Evolutionary conservation across 106 monocot species (phyloP).

Genomic region (Dendrobium nobile): DNA sequence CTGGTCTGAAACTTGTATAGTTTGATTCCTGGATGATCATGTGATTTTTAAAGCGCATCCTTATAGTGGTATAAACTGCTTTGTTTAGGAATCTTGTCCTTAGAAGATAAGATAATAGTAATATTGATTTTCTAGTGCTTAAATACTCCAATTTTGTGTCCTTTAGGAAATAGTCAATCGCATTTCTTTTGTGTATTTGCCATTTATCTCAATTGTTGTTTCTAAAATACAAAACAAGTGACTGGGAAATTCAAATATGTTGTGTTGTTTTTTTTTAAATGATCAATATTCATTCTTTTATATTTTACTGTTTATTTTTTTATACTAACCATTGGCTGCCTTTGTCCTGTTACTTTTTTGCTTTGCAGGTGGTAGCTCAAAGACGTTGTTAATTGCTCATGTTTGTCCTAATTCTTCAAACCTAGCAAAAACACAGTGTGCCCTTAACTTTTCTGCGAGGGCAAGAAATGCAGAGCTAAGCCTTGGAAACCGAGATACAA

Average conservation of each 20-base stretch:
- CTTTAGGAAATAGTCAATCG: background rate
- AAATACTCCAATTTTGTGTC: background rate
- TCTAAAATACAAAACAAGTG: background rate
- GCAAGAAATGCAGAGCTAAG: constrained; percentile 85
- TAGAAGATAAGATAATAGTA: background rate
- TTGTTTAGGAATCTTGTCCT: background rate
- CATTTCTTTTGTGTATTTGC: background rate
- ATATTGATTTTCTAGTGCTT: background rate
- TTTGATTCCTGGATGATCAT: background rate
- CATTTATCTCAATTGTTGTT: background rate
- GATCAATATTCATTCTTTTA: background rate
- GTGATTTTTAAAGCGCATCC: background rate
- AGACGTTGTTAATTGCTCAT: constrained; percentile 78
- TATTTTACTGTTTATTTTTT: background rate
- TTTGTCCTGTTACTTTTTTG: constrained; percentile 2
- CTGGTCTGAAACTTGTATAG: background rate
- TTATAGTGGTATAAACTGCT: background rate
- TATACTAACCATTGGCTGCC: background rate
- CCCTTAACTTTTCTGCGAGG: constrained; percentile 74
- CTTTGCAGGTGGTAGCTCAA: constrained; percentile 69
- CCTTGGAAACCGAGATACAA: constrained; percentile 91
- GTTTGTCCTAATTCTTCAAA: constrained; percentile 67
- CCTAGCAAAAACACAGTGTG: constrained; percentile 58
- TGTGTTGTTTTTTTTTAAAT: background rate
- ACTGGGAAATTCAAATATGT: background rate